Conservation (phyloP, 1,284 basidiomycete species). For the Tylopilus sp. region DNA sequence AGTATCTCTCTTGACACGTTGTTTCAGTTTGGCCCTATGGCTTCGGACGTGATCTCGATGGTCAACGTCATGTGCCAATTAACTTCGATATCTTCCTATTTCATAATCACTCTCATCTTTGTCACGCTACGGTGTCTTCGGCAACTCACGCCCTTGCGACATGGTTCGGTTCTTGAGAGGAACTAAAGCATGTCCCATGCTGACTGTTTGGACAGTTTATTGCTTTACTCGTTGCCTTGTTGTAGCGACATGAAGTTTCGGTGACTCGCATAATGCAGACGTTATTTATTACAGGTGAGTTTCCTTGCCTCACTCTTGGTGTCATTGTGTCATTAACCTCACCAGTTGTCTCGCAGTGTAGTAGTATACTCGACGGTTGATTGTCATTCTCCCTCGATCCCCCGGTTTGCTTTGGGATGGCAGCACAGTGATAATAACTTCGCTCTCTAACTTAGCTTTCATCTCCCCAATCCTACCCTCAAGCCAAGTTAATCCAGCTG, state of each 20-base stretch:
- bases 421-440: background rate
- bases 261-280: background rate
- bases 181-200: background rate
- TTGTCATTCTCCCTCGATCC: background rate
- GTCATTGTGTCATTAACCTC: background rate
- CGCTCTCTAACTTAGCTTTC: background rate
- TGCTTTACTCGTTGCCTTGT: slow-evolving; percentile 1
- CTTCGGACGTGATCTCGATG: slow-evolving; percentile 24
- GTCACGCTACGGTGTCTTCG: slow-evolving; percentile 5
- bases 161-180: slow-evolving; percentile 12
- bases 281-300: slow-evolving; percentile 7
- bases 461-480: background rate
- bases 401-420: background rate
- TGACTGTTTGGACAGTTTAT: slow-evolving; percentile 10
- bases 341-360: background rate
- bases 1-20: slow-evolving; percentile 1
- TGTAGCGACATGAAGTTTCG: slow-evolving; percentile 6
- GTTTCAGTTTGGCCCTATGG: slow-evolving; percentile 21
- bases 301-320: background rate
- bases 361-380: slow-evolving; percentile 1
- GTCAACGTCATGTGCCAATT: slow-evolving; percentile 15
- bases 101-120: slow-evolving; percentile 9
- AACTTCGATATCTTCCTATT: slow-evolving; percentile 17
- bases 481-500: background rate
- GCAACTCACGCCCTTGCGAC: slow-evolving; percentile 6